Evolutionary conservation across 352 stramenopile genomes (phyloP).

Genomic region (Pythium phragmitis): DNA sequence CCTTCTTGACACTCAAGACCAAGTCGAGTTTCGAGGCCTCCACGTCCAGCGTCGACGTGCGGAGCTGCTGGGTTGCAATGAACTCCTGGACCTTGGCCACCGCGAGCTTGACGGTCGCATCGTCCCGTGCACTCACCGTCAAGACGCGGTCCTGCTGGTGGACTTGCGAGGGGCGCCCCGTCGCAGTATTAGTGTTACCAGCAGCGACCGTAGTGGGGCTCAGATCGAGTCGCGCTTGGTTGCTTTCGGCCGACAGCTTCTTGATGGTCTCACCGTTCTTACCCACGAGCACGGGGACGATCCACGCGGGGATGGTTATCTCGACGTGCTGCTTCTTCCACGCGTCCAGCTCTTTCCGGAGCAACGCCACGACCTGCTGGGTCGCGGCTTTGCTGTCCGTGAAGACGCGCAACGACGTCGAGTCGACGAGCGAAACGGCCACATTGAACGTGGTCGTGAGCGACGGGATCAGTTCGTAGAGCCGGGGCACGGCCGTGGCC

Average conservation of each 20-base stretch:
- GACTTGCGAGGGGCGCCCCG: neutral
- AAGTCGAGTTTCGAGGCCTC: constrained; percentile 49
- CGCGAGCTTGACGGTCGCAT: constrained; percentile 59
- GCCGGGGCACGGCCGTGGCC: constrained; percentile 42
- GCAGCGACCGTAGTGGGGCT: constrained; percentile 13
- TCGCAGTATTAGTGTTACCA: neutral
- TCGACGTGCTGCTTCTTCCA: constrained; percentile 76
- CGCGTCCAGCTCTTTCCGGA: constrained; percentile 47
- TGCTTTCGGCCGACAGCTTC: constrained; percentile 59
- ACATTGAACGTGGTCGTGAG: constrained; percentile 53
- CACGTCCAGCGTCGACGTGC: constrained; percentile 48
- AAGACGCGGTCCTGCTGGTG: constrained; percentile 39
- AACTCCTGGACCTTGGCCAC: constrained; percentile 56
- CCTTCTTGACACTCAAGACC: constrained; percentile 50
- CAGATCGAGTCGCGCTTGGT: constrained; percentile 56
- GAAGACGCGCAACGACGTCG: constrained; percentile 64
- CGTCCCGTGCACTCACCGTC: constrained; percentile 65
- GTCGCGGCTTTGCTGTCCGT: constrained; percentile 58
- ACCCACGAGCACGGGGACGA: constrained; percentile 68
- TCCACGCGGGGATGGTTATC: constrained; percentile 54
- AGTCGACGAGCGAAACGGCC: constrained; percentile 55
- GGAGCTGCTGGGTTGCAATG: constrained; percentile 49
- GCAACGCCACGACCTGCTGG: constrained; percentile 37
- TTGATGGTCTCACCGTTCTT: constrained; percentile 82
- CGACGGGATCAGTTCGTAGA: constrained; percentile 64